Percentiles rank a stretch among this genome's conserved stretches.
Conservation (phyloP, 75 land plant species). For the Pinus albicaulis region DNA sequence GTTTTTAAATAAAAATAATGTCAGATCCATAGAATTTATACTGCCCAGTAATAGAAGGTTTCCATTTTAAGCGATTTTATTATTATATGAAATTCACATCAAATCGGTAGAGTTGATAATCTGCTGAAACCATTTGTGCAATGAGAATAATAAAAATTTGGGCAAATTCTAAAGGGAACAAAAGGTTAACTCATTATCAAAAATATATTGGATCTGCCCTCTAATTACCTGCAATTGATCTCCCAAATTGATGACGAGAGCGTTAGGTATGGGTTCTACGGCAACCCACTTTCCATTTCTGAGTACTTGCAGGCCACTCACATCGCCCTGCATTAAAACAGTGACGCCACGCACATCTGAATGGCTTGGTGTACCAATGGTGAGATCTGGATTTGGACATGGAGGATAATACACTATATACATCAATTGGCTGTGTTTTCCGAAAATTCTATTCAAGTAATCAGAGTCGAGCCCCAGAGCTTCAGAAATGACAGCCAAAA, state of each 20-base stretch:
- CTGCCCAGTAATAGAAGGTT: too few relatives aligned
- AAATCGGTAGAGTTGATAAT: too few relatives aligned
- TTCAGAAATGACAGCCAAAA: constrained; percentile 48
- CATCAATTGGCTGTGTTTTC: constrained; percentile 51
- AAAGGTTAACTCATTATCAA: too few relatives aligned
- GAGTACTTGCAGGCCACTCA: constrained; percentile 18
- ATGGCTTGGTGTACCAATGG: constrained; percentile 55
- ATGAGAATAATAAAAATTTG: too few relatives aligned
- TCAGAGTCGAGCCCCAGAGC: constrained; percentile 42
- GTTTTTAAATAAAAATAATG: too few relatives aligned
- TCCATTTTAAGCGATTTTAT: too few relatives aligned
- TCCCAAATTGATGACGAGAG: constrained; percentile 15
- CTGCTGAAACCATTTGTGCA: too few relatives aligned
- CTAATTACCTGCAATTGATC: constrained; percentile 21
- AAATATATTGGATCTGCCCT: not conserved
- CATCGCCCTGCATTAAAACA: constrained; percentile 55
- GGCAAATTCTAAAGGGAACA: too few relatives aligned
- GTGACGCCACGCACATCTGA: constrained; percentile 57
- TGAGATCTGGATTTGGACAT: constrained; percentile 70
- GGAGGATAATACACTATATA: constrained; percentile 62
- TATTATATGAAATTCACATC: too few relatives aligned
- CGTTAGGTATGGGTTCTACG: not conserved
- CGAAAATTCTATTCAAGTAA: constrained; percentile 26
- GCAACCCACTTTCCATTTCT: constrained; percentile 9
- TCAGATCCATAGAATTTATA: too few relatives aligned